Percentiles rank a stretch among this genome's conserved stretches.
phyloP scores from a whole-genome alignment of 495 filamentous ascomycete genomes.

The Neurospora sp. region DNA sequence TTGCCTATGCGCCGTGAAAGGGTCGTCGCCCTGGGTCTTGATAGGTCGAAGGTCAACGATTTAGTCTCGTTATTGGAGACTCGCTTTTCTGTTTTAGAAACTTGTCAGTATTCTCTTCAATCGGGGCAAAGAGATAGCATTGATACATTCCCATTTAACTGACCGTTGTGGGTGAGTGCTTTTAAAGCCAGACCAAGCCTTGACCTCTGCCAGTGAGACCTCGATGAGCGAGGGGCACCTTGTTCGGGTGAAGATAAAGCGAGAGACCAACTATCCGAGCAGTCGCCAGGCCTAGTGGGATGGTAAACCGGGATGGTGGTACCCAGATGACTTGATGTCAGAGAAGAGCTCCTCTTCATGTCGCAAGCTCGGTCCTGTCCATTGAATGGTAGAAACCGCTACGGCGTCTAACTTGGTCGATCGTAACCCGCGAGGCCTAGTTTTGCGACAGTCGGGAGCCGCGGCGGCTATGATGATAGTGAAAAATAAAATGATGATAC shows the following conservation, averaged over 20 bases:
- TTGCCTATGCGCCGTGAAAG: constrained; percentile 20
- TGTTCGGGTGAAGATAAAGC: neutral
- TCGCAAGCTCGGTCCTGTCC: constrained; percentile 10
- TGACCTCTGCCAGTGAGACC: constrained; percentile 30
- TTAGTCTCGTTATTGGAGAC: neutral
- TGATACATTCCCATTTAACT: neutral
- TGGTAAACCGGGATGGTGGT: constrained; percentile 2
- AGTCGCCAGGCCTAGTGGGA: neutral
- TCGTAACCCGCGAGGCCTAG: neutral
- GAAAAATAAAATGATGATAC: neutral
- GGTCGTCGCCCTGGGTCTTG: constrained; percentile 10
- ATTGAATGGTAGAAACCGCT: constrained; percentile 4
- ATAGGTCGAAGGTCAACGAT: neutral
- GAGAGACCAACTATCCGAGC: neutral
- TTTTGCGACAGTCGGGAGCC: neutral
- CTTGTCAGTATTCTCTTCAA: neutral
- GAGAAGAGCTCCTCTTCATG: constrained; percentile 17
- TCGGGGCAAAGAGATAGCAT: neutral
- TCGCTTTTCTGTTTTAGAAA: neutral
- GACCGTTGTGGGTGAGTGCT: constrained; percentile 37
- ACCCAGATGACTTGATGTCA: constrained; percentile 7
- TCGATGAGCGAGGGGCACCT: constrained; percentile 16
- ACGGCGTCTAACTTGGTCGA: neutral
- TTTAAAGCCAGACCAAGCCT: constrained; percentile 35
- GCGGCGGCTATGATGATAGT: neutral